Evolutionary conservation across 2,329 filamentous ascomycete species (phyloP), one percentile per base, ranked within the genome.

Genomic region (Aspergillus puulaauensis): DNA sequence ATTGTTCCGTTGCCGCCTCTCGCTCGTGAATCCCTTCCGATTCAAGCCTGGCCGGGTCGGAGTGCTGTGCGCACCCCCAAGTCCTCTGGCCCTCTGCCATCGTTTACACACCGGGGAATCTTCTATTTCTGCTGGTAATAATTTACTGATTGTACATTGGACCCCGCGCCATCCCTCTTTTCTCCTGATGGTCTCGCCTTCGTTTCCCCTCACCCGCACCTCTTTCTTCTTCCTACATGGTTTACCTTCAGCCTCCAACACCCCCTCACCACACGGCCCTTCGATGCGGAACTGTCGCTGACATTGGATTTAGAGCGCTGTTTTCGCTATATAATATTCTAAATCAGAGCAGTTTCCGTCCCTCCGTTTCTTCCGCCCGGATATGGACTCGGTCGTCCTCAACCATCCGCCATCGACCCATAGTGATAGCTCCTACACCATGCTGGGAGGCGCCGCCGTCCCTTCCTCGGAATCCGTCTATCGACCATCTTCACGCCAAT

Each of bases 381-480:
- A 79, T 73, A 86, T 86, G 84, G 82, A 82, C 79, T 84, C 83
- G 72, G 75, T 86, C 66, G 77, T 85, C 70, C 75, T 85, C 68
- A 80, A 79, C 77, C 90, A 93, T 80, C 87, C 87, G 79, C 86
- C 87, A 77, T 84, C 90, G 75, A 87, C 91, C 77, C 82, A 87
- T 67, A 82, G 85, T 68, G 84, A 86, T 77, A 88, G 89, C 77
- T 85, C 86, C 80, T 86, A 82, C 78, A 89, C 87, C 82, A 89
- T 91, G 79, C 78, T 83, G 68, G 80, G 79, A 74, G 75, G 75
- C 64, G 71, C 76, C 64, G 71, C 76, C 66, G 68, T 75, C 66
- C 71, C 70, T 61, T 54, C 68, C n/a, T 66, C 68, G 51, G 78
- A 80, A 68, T 74, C 75, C 40, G 63, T 68, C 48, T 72, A 71